These are phyloP conservation scores for Pezicula neosporulosa DNA, from an alignment of 2,329 filamentous ascomycete genomes.

Conservation along the genomic window DNA sequence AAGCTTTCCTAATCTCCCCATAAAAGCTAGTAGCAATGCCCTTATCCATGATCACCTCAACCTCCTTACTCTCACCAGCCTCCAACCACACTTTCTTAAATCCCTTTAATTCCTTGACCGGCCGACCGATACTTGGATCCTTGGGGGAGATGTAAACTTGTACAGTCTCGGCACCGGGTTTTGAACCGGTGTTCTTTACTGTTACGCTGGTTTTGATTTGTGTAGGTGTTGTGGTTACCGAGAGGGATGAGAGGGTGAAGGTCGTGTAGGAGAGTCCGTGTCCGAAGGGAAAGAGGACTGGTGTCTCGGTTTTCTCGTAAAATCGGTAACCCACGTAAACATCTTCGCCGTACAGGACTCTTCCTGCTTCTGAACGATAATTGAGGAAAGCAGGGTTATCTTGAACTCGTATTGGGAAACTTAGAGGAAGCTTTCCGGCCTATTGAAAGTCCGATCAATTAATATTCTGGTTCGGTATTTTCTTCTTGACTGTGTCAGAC, in stretches of 20 bases:
- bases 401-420: slow-evolving; percentile 51
- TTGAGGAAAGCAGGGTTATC: slow-evolving; percentile 62
- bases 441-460: neutral
- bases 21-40: slow-evolving; percentile 35
- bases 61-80: slow-evolving; percentile 29
- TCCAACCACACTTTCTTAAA: slow-evolving; percentile 39
- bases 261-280: slow-evolving; percentile 74
- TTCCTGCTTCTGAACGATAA: slow-evolving; percentile 40
- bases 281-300: slow-evolving; percentile 57
- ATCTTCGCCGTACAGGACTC: slow-evolving; percentile 61
- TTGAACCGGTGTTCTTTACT: slow-evolving; percentile 25
- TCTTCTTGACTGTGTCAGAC: neutral
- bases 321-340: slow-evolving; percentile 62
- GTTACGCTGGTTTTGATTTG: slow-evolving; percentile 20
- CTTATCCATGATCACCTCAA: slow-evolving; percentile 28
- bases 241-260: slow-evolving; percentile 38
- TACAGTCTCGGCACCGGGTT: slow-evolving; percentile 24
- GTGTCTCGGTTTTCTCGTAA: slow-evolving; percentile 55
- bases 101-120: slow-evolving; percentile 39
- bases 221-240: neutral
- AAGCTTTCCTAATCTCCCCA: slow-evolving; percentile 35
- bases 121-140: slow-evolving; percentile 28
- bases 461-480: neutral
- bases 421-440: slow-evolving; percentile 55
- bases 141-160: slow-evolving; percentile 29